These are phyloP conservation scores for Ogataea paradorogensis DNA, from an alignment of 805 yeast genomes.

Conservation along the genomic window DNA sequence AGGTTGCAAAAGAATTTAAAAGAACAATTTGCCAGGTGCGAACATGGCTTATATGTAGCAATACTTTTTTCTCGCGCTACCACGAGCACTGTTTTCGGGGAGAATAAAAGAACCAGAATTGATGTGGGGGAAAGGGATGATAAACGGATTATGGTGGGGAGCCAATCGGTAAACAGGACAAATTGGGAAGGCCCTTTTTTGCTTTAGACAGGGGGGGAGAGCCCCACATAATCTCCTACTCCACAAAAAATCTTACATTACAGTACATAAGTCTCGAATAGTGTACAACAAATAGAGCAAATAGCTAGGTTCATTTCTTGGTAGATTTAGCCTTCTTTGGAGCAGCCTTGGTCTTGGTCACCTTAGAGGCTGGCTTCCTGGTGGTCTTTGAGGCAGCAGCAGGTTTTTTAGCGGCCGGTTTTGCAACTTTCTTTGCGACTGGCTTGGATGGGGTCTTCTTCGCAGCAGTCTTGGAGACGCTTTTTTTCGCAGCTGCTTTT, in stretches of 20 bases:
- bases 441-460: slow-evolving; percentile 28
- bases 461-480: slow-evolving; percentile 26
- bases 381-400: slow-evolving; percentile 32
- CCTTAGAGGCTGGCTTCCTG: slow-evolving; percentile 22
- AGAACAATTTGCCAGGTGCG: not conserved
- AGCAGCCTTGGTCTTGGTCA: not conserved
- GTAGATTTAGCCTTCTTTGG: slow-evolving; percentile 30
- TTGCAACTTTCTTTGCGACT: slow-evolving; percentile 20
- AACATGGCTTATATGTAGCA: too few relatives aligned
- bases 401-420: slow-evolving; percentile 16
- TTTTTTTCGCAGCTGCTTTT: slow-evolving; percentile 32
- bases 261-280: not conserved
- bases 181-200: too few relatives aligned
- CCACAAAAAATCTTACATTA: not conserved
- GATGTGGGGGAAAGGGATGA: too few relatives aligned
- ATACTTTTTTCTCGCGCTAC: too few relatives aligned
- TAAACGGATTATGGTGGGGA: too few relatives aligned
- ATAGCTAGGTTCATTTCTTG: slow-evolving; percentile 4
- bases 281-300: slow-evolving; percentile 9
- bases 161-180: too few relatives aligned
- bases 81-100: too few relatives aligned
- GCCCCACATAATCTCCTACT: not conserved
- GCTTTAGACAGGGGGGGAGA: too few relatives aligned
- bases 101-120: too few relatives aligned
- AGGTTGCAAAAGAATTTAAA: not conserved